Conservation (phyloP, 257 asterid genomes). For the Verbena officinalis region DNA sequence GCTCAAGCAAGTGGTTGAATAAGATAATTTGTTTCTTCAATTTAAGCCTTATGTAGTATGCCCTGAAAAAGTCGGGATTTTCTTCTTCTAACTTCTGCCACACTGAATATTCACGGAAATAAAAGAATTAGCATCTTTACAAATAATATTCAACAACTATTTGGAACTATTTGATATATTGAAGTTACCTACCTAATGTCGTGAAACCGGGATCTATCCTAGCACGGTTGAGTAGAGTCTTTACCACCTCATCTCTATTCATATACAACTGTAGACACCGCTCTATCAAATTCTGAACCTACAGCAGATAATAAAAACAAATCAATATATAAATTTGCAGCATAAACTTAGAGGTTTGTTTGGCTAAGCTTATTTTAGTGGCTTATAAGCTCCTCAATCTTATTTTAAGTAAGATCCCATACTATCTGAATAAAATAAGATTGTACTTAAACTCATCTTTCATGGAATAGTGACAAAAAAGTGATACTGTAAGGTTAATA, state of each 20-base stretch:
- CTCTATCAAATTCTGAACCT: constrained; percentile 79
- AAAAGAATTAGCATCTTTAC: background rate
- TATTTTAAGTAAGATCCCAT: no score
- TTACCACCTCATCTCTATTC: constrained; percentile 72
- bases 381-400: no score
- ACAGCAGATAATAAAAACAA: constrained; percentile 8
- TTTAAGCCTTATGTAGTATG: constrained; percentile 53
- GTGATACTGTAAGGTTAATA: no score
- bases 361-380: no score
- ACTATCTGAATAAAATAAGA: no score
- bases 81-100: constrained; percentile 64
- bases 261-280: constrained; percentile 72
- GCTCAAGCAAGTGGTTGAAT: constrained; percentile 59
- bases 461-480: no score
- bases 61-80: constrained; percentile 52
- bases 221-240: constrained; percentile 69
- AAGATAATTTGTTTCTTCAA: constrained; percentile 52
- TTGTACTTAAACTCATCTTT: no score
- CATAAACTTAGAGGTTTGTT: background rate
- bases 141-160: background rate
- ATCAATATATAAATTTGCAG: background rate
- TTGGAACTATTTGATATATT: background rate
- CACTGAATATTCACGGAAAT: constrained; percentile 32
- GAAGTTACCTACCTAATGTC: constrained; percentile 53
- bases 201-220: constrained; percentile 81